Evolutionary conservation across 805 yeast species (phyloP), one percentile per base, ranked within the genome.

Genomic region (Zygosaccharomyces kombuchaensis): DNA sequence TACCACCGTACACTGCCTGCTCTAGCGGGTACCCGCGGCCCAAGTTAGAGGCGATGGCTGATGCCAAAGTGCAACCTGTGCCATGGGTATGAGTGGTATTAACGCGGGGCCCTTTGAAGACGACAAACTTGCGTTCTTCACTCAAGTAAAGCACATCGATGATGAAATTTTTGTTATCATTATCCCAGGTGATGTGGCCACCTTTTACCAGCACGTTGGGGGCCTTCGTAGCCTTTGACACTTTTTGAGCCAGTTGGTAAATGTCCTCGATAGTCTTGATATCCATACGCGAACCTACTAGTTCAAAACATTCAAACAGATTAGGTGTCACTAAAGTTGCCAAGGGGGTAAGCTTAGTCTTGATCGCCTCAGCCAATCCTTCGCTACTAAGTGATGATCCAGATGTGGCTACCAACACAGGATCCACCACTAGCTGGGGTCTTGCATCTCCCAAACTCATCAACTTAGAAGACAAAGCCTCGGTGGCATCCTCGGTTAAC

Each of bases 21-120:
- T 55, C 51, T 7, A 86, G 56, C 0, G 68, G 27, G 29, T 59
- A 52, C 0, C 82, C 82, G 29, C 71, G 71, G 2, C 95, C 90
- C 21, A 87, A 54, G 54, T 84, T 79, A 2, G 93, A 80, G 0
- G 93, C 82, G 51, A 89, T 82, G 0, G 95, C 75, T 0, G 95
- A 81, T 0, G 95, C 80, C 41, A 89, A 70, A 0, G 96, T 85
- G 65, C 96, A 89, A 1, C 96, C 96, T 3, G 96, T 87, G 9
- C 96, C 96, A 62, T 89, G 96, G 1, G 87, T 80, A 57, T 82
- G 77, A 2, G 65, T 62, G 0, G 88, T 70, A 6, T 67, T 56
- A 2, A 74, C 58, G 44, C 59, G 73, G 1, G 62, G 65, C 14
- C 83, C 81, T 42, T 69, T 72, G 58, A 72, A 81, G 1, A 78